phyloP scores from a whole-genome alignment of 169 alveolate species.

The Eimeria acervulina region DNA sequence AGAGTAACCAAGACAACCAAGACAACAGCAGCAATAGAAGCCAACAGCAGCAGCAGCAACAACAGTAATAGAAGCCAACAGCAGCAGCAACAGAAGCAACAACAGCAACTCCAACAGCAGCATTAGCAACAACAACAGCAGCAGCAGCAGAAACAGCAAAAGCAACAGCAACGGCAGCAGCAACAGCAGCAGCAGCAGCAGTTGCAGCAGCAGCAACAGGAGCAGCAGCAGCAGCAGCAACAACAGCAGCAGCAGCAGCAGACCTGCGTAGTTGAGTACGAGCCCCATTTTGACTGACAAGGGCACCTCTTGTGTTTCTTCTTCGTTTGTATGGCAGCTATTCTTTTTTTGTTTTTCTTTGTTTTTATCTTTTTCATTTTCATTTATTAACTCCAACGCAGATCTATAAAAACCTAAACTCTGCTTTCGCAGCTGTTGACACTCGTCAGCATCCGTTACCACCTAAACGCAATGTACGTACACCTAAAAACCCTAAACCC shows the following conservation, averaged over 20 bases:
- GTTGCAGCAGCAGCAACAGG: neutral
- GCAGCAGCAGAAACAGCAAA: no score
- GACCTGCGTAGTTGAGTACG: neutral
- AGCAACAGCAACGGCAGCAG: neutral
- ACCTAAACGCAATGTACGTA: neutral
- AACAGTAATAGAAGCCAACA: slow-evolving; percentile 23
- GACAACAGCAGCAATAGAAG: neutral
- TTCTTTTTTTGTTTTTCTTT: neutral
- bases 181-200: slow-evolving; percentile 3
- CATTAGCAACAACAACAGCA: no score
- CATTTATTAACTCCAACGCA: neutral
- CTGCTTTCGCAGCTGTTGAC: neutral
- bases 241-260: slow-evolving; percentile 7
- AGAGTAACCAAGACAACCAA: neutral
- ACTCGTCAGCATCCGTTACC: neutral
- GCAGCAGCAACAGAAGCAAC: slow-evolving; percentile 31
- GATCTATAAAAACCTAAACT: neutral
- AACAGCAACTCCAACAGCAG: slow-evolving; percentile 7
- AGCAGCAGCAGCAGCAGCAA: neutral
- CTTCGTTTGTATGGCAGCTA: no score
- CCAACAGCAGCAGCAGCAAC: slow-evolving; percentile 24
- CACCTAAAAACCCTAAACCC: no score
- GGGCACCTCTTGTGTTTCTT: neutral
- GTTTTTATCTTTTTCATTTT: neutral
- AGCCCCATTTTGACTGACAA: neutral